These are phyloP conservation scores for Buddleja alternifolia DNA, from an alignment of 257 asterid species.

Conservation along the genomic window DNA sequence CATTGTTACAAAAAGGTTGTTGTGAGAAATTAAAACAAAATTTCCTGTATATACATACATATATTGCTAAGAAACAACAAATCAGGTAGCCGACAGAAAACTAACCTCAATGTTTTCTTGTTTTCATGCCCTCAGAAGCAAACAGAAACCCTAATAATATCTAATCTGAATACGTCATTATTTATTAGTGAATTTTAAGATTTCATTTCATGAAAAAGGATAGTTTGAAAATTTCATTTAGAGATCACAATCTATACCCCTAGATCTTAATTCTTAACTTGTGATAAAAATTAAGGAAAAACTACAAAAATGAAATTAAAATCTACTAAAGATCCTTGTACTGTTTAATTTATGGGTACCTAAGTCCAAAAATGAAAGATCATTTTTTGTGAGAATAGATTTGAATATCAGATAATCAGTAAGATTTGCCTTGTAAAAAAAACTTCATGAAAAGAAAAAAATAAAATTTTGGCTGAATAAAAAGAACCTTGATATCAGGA, in stretches of 20 bases:
- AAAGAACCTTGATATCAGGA: slow-evolving; percentile 68
- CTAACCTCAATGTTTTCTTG: not conserved
- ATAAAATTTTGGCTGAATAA: not conserved
- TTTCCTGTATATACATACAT: too few species aligned
- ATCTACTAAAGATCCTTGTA: not conserved
- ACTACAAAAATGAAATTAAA: not conserved
- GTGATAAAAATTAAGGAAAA: not conserved
- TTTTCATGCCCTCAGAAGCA: not conserved
- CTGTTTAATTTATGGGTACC: not conserved
- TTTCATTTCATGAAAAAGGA: not conserved
- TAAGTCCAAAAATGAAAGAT: not conserved
- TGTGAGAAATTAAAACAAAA: not conserved
- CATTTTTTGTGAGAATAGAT: not conserved
- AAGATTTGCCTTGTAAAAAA: not conserved
- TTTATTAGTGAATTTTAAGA: not conserved
- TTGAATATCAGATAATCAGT: not conserved
- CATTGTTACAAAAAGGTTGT: not conserved
- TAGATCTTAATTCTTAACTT: not conserved
- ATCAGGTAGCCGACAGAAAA: slow-evolving; percentile 1
- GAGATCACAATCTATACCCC: not conserved
- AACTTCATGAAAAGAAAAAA: not conserved
- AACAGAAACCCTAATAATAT: not conserved
- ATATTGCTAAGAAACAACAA: not conserved
- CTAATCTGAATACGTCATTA: not conserved
- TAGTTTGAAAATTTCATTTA: not conserved